Evolutionary conservation across 495 filamentous ascomycete genomes (phyloP).

Genomic region (Chlorociboria aeruginascens): DNA sequence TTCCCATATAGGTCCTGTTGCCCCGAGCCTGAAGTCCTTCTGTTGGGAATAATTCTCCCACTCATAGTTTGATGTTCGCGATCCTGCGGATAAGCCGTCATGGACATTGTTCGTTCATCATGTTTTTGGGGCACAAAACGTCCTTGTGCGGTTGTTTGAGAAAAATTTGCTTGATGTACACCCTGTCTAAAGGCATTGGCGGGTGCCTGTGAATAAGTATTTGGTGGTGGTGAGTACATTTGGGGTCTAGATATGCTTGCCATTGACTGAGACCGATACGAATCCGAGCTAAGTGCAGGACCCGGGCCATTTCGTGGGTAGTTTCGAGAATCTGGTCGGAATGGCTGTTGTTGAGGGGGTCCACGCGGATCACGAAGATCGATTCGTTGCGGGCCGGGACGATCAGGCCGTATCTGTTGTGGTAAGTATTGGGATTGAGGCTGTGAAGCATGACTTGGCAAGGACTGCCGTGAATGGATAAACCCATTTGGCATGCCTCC

Average conservation of each 20-base stretch:
- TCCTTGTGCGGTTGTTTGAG: slow-evolving; percentile 82
- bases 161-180: slow-evolving; percentile 47
- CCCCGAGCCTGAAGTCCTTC: slow-evolving; percentile 26
- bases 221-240: slow-evolving; percentile 51
- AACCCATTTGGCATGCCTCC: slow-evolving; percentile 39
- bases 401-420: slow-evolving; percentile 40
- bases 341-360: slow-evolving; percentile 41
- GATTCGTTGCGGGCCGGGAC: slow-evolving; percentile 52
- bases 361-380: slow-evolving; percentile 63
- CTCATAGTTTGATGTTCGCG: slow-evolving; percentile 82
- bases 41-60: slow-evolving; percentile 71
- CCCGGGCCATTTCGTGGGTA: slow-evolving; percentile 39
- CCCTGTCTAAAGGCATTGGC: slow-evolving; percentile 66
- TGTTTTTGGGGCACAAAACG: slow-evolving; percentile 82
- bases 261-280: slow-evolving; percentile 85
- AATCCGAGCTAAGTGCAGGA: slow-evolving; percentile 70
- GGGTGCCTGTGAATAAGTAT: slow-evolving; percentile 47
- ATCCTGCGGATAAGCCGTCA: slow-evolving; percentile 65
- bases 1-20: slow-evolving; percentile 10
- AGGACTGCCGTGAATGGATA: slow-evolving; percentile 38
- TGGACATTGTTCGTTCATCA: slow-evolving; percentile 90
- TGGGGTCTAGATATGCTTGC: slow-evolving; percentile 56
- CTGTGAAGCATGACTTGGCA: slow-evolving; percentile 32
- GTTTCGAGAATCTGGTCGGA: slow-evolving; percentile 42
- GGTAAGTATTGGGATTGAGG: slow-evolving; percentile 52